Evolutionary conservation across 257 asterid genomes (phyloP).

Genomic region (Gentiana dahurica): DNA sequence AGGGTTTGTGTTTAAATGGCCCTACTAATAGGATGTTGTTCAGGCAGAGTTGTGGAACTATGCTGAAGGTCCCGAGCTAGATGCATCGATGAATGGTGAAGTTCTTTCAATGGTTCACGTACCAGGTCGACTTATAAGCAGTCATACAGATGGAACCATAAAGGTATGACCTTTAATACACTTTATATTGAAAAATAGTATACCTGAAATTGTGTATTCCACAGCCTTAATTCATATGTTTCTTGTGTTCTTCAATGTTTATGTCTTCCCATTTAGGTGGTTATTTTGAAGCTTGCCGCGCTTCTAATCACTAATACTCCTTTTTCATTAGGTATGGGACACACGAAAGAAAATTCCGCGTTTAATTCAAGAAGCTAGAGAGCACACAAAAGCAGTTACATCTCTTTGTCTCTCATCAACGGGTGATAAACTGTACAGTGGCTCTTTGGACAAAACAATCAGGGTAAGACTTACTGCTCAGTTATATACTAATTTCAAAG

Average conservation of each 20-base stretch:
- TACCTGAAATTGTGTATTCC: not conserved
- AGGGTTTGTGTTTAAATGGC: not conserved
- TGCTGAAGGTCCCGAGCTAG: conserved; percentile 58
- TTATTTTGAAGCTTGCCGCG: not conserved
- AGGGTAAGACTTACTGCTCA: conserved; percentile 30
- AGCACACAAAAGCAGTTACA: conserved; percentile 67
- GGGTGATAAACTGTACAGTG: conserved; percentile 48
- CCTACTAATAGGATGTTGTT: conserved; percentile 8
- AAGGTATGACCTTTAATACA: conserved; percentile 26
- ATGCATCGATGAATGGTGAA: conserved; percentile 62
- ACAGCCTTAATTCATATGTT: not conserved
- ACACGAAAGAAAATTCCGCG: conserved; percentile 43
- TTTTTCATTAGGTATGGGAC: conserved; percentile 55
- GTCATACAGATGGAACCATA: conserved; percentile 80
- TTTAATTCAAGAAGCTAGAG: conserved; percentile 62
- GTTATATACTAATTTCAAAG: too few relatives aligned
- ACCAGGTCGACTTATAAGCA: conserved; percentile 43
- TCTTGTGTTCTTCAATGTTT: not conserved
- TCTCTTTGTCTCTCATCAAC: conserved; percentile 52
- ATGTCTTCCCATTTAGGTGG: not conserved
- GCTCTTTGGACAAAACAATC: conserved; percentile 80
- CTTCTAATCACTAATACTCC: conserved; percentile 1
- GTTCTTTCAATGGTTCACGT: conserved; percentile 48
- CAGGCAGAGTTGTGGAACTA: conserved; percentile 81
- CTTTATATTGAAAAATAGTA: not conserved